Base-by-base conservation (phyloP, 2,329 filamentous ascomycete genomes). In the Aureobasidium sp. region DNA sequence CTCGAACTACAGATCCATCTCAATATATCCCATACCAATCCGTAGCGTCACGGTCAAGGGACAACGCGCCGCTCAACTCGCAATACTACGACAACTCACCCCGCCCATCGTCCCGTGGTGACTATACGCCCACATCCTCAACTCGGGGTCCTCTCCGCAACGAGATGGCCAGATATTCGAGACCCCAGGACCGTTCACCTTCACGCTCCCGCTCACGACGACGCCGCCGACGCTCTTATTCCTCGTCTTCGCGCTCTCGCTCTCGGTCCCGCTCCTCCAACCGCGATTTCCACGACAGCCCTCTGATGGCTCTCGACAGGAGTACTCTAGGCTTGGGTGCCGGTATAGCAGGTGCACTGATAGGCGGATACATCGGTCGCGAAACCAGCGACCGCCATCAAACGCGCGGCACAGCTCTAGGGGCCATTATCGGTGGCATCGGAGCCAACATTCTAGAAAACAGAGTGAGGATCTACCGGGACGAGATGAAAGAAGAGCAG, bases 401-500 rank as follows among this genome's bases (percentile, higher is more conserved):
- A 22, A 56, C 48, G 22, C 48, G 60, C 3, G 36, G 60, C 6
- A 34, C 60, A 5, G 60, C 60, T 7, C 17, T 62, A 9, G 60
- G 60, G 0, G 60, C 60, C 22, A 45, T 62, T 9, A 39, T 62
- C 8, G 60, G 60, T 29, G 60, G 60, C 12, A 55, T 62, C 11
- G 60, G 60, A 7, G 60, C 60, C n/a, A 62, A 62, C 20, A 47
- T 62, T 7, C 6, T 62, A 8, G 60, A 62, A 12, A 53, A 62
- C 39, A 55, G 60, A 29, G 42, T 55, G 3, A 49, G 42, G 25
- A 62, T 62, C 20, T 62, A 56, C 7, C 20, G 49, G 17, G 60
- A 62, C 2, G 60, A 62, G 1, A 56, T 27, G 49, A 56, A 62
- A 22, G 60, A 62, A 9, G 42, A 62, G 42, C 48, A 62, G 42